Percentiles rank a stretch among this genome's conserved stretches.
Conservation (phyloP, 2,329 filamentous ascomycete species). For the Aspergillus sp. region DNA sequence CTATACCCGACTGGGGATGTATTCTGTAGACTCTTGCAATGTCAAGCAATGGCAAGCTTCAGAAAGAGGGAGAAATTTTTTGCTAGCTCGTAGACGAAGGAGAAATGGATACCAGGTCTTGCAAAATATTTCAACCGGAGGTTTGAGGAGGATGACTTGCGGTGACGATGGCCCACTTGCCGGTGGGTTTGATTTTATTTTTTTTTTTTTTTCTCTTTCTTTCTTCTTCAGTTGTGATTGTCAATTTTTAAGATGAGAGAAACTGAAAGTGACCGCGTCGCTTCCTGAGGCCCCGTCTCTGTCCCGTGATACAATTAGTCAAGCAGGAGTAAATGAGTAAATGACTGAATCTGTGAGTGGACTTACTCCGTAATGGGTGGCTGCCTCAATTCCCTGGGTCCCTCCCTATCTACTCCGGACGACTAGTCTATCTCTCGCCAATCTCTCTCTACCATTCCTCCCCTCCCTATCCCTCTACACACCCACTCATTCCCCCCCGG, state of each 20-base stretch:
- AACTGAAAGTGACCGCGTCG: neutral
- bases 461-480: neutral
- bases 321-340: too few relatives aligned
- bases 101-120: neutral
- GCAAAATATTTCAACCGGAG: neutral
- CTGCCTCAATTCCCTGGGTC: neutral
- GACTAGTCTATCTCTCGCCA: neutral
- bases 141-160: neutral
- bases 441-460: neutral
- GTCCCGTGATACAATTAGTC: neutral
- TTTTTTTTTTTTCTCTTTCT: too few relatives aligned
- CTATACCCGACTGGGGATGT: neutral
- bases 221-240: neutral
- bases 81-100: neutral
- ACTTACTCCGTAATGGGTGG: too few relatives aligned
- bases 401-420: neutral
- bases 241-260: neutral
- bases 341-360: too few relatives aligned
- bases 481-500: neutral
- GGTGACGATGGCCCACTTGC: constrained; percentile 4
- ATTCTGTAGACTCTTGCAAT: too few relatives aligned
- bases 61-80: neutral
- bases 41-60: neutral
- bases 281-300: neutral
- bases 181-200: neutral